Conservation (phyloP, 768 basidiomycete species). For the Serendipita sp. region DNA sequence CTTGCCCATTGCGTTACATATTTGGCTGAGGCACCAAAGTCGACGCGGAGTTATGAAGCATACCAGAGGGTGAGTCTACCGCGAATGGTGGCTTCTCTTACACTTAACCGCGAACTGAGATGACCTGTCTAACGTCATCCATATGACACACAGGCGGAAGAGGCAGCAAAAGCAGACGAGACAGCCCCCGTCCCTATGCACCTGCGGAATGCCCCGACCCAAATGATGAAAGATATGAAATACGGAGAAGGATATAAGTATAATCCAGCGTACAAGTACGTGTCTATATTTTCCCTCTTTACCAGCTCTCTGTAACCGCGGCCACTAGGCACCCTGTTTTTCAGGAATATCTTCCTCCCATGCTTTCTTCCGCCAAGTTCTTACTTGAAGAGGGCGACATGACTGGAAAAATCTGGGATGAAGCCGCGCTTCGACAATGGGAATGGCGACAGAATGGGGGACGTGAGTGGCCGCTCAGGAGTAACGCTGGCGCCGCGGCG, state of each 20-base stretch:
- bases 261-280: constrained; percentile 41
- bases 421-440: constrained; percentile 37
- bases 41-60: constrained; percentile 60
- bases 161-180: constrained; percentile 34
- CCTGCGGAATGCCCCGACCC: constrained; percentile 64
- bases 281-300: constrained; percentile 4
- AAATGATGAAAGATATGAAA: constrained; percentile 49
- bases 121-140: background rate
- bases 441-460: constrained; percentile 35
- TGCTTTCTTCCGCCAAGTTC: constrained; percentile 29
- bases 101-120: background rate
- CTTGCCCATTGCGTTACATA: constrained; percentile 63
- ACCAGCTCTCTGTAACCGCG: background rate
- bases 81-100: background rate
- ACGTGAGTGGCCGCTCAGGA: constrained; percentile 27
- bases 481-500: background rate
- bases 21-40: constrained; percentile 69
- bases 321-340: constrained; percentile 42
- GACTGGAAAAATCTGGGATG: constrained; percentile 41
- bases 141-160: constrained; percentile 31
- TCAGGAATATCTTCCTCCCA: constrained; percentile 42
- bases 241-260: constrained; percentile 50
- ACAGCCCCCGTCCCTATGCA: constrained; percentile 48
- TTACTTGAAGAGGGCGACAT: constrained; percentile 28
- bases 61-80: constrained; percentile 31